Conservation (phyloP, 495 filamentous ascomycete genomes). For the Penicillium silybi region DNA sequence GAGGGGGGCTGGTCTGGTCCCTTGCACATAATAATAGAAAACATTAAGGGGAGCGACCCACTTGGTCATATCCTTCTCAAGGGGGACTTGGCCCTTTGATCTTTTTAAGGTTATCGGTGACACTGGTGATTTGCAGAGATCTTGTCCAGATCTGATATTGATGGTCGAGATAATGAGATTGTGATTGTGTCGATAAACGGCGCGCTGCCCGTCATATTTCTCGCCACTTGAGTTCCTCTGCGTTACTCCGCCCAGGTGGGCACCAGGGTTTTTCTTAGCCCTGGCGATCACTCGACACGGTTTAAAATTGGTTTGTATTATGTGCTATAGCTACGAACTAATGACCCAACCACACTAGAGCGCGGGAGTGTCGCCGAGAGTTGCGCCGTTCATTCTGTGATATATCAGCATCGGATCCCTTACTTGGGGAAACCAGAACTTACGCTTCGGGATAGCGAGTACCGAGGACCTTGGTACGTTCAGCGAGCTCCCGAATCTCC, state of each 20-base stretch:
- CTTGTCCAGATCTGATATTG: not conserved
- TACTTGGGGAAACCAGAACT: not conserved
- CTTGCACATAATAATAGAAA: not conserved
- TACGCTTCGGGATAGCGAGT: conserved; percentile 7
- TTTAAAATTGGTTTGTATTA: not conserved
- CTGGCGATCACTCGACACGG: not conserved
- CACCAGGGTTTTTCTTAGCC: not conserved
- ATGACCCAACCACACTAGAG: not conserved
- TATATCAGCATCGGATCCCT: not conserved
- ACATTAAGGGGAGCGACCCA: not conserved
- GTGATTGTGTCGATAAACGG: not conserved
- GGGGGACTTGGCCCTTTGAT: not conserved
- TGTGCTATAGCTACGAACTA: not conserved
- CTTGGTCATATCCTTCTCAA: not conserved
- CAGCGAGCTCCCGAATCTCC: conserved; percentile 34
- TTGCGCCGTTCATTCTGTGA: not conserved
- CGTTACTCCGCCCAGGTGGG: not conserved
- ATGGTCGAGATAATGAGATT: not conserved
- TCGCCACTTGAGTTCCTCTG: too few species aligned
- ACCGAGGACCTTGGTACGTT: conserved; percentile 2
- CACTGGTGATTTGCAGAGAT: not conserved
- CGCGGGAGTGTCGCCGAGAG: not conserved
- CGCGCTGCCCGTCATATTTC: not conserved
- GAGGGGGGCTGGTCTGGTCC: not conserved
- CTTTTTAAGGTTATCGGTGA: not conserved